Conservation (phyloP, 768 basidiomycete genomes). For the Lactarius quietus region DNA sequence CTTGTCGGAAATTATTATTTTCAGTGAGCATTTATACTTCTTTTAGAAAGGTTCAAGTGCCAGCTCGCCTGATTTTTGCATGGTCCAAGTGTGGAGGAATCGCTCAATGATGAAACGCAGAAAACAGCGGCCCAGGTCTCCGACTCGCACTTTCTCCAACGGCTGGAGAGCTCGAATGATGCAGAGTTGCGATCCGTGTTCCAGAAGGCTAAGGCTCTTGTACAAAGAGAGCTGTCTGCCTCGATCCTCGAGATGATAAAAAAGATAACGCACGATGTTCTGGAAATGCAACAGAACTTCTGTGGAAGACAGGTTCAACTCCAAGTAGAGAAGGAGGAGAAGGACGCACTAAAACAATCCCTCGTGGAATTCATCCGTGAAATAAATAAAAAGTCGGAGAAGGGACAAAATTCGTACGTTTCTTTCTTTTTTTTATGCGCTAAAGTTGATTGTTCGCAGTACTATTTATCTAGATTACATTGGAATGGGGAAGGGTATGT, state of each 20-base stretch:
- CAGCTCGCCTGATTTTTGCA: background rate
- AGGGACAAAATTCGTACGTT: constrained; percentile 4
- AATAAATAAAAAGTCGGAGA: no score
- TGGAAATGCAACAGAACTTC: constrained; percentile 13
- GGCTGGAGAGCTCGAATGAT: background rate
- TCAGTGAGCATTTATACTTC: background rate
- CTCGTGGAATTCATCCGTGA: no score
- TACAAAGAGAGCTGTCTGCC: constrained; percentile 3
- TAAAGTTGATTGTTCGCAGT: background rate
- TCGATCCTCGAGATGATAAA: background rate
- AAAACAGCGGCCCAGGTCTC: background rate
- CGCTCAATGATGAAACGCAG: constrained; percentile 8
- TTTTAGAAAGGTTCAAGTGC: background rate
- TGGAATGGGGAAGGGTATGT: background rate
- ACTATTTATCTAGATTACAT: background rate
- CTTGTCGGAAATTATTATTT: background rate
- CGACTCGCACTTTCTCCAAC: constrained; percentile 16
- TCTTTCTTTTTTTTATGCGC: background rate
- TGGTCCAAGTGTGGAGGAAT: background rate
- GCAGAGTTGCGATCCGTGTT: constrained; percentile 3
- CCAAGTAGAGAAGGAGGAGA: no score
- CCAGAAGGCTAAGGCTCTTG: background rate
- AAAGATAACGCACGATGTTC: background rate
- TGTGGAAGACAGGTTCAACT: no score
- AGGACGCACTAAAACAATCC: no score